phyloP scores from a whole-genome alignment of 192 early-diverging fungal species.

The Backusella morwellensis region DNA sequence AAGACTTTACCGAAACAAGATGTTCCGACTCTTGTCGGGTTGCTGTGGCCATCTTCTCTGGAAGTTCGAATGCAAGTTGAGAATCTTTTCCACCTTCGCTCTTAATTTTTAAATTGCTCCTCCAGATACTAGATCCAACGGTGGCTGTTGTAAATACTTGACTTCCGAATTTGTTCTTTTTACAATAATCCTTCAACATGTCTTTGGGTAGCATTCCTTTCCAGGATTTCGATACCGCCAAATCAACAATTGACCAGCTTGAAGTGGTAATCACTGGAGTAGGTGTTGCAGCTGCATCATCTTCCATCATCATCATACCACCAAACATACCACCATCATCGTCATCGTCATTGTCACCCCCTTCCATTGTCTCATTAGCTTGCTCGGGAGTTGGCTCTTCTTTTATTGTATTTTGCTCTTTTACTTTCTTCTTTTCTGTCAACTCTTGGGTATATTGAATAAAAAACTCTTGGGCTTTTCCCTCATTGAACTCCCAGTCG shows the following conservation, averaged over 20 bases:
- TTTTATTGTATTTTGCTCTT: not conserved
- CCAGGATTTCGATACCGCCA: constrained; percentile 11
- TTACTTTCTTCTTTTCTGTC: constrained; percentile 13
- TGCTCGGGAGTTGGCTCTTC: not conserved
- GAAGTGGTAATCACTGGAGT: not conserved
- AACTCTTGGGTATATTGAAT: constrained; percentile 30
- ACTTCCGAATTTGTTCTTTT: not conserved
- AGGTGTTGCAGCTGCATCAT: not conserved
- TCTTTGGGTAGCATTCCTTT: constrained; percentile 20
- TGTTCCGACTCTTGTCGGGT: constrained; percentile 21
- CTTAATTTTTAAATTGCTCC: constrained; percentile 10
- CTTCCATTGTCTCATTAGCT: constrained; percentile 24
- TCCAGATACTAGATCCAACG: not conserved
- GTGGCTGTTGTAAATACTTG: not conserved
- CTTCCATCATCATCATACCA: constrained; percentile 16
- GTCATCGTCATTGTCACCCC: constrained; percentile 32
- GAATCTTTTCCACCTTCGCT: not conserved
- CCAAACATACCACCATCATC: constrained; percentile 29
- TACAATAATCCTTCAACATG: constrained; percentile 16
- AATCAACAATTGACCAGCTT: constrained; percentile 2
- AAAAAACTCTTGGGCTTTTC: constrained; percentile 29
- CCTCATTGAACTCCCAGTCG: constrained; percentile 41
- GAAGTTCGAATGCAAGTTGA: not conserved
- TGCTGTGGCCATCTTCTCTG: not conserved
- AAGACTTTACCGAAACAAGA: constrained; percentile 20